A percentile compares a stretch with the other conserved stretches of the same genome.
phyloP scores from a whole-genome alignment of 2,329 filamentous ascomycete species.

The Canariomyces notabilis region DNA sequence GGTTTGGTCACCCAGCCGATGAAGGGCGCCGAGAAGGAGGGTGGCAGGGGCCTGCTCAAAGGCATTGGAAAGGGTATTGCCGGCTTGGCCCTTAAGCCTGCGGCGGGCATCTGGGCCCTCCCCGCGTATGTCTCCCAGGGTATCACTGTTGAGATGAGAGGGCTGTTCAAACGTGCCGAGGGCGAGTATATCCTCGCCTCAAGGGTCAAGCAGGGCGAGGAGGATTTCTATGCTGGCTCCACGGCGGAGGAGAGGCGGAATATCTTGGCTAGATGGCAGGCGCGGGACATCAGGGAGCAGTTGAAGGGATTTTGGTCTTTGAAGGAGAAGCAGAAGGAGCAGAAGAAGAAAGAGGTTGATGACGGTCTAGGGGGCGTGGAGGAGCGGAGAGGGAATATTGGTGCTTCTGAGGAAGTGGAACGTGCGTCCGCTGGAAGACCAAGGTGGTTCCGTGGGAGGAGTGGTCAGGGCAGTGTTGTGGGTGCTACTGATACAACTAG shows the following conservation, averaged over 20 bases:
- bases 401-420: constrained; percentile 12
- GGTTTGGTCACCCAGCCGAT: constrained; percentile 76
- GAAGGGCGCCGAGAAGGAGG: constrained; percentile 49
- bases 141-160: constrained; percentile 70
- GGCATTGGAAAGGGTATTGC: constrained; percentile 80
- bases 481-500: constrained; percentile 4
- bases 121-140: constrained; percentile 82
- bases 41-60: constrained; percentile 61
- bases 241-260: constrained; percentile 56
- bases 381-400: too few relatives aligned
- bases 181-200: constrained; percentile 77
- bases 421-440: neutral
- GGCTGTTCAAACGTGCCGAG: constrained; percentile 63
- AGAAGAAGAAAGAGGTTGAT: constrained; percentile 28
- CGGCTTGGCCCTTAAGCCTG: constrained; percentile 76
- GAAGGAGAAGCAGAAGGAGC: constrained; percentile 42
- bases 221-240: constrained; percentile 54
- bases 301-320: constrained; percentile 54
- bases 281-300: constrained; percentile 45
- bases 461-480: neutral
- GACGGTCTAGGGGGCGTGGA: constrained; percentile 21
- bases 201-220: constrained; percentile 68
- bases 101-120: constrained; percentile 66
- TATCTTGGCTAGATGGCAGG: constrained; percentile 62
- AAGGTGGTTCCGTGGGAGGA: neutral